Conservation (phyloP, 1,284 basidiomycete species). For the Mycena sp. region DNA sequence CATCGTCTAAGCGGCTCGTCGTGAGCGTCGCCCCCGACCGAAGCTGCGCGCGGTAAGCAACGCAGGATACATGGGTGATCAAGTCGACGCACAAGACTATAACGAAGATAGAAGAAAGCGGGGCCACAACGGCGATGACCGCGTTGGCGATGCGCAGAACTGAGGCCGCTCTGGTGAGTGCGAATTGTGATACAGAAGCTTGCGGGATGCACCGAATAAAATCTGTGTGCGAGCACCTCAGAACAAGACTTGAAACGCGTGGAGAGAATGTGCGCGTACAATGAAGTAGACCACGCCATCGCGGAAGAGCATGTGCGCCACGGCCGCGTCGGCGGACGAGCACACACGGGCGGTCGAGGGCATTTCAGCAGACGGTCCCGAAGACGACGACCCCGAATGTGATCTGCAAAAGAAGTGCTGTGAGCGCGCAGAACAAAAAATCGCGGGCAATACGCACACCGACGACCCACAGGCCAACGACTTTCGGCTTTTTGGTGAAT, state of each 20-base stretch:
- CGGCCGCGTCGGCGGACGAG: neutral
- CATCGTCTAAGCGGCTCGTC: neutral
- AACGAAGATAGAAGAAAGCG: conserved; percentile 18
- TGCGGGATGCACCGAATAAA: too few species aligned
- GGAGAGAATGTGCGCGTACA: neutral
- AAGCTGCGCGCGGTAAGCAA: too few species aligned
- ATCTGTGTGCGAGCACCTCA: too few species aligned
- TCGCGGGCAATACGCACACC: too few species aligned
- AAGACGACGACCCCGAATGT: conserved; percentile 22
- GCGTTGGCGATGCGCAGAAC: conserved; percentile 17
- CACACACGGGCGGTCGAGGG: conserved; percentile 5
- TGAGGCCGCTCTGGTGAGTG: neutral
- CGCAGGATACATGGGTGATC: too few species aligned
- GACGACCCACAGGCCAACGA: neutral
- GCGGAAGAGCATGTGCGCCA: conserved; percentile 7
- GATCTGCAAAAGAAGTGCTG: too few species aligned
- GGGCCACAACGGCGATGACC: conserved; percentile 15
- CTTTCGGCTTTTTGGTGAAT: neutral
- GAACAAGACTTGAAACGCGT: too few species aligned
- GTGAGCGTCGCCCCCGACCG: neutral
- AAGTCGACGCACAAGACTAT: conserved; percentile 22
- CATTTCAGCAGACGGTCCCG: conserved; percentile 11
- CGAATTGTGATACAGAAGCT: too few species aligned
- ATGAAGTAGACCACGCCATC: conserved; percentile 23
- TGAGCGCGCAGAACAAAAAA: too few species aligned